Evolutionary conservation across 352 stramenopile genomes (phyloP).

Genomic region (Phytopythium cucurbitacearum): DNA sequence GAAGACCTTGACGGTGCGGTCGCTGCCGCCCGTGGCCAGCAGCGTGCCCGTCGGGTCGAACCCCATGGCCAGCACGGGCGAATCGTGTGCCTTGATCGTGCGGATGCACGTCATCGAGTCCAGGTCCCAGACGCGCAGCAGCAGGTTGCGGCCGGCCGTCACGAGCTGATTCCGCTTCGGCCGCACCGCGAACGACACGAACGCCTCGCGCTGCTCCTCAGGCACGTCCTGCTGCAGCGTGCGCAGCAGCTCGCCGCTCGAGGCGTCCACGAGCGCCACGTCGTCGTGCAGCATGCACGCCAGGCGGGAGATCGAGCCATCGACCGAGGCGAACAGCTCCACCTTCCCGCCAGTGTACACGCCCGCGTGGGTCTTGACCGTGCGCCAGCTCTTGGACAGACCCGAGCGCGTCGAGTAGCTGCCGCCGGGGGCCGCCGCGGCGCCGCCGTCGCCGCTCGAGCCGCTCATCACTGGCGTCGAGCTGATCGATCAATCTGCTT

Average conservation of each 20-base stretch:
- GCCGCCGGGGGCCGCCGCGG: slow-evolving; percentile 5
- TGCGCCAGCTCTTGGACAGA: slow-evolving; percentile 78
- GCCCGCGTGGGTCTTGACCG: slow-evolving; percentile 68
- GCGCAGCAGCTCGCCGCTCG: slow-evolving; percentile 65
- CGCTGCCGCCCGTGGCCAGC: slow-evolving; percentile 94
- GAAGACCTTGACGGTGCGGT: slow-evolving; percentile 94
- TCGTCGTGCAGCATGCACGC: slow-evolving; percentile 84
- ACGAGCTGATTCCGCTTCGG: slow-evolving; percentile 76
- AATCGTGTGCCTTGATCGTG: slow-evolving; percentile 75
- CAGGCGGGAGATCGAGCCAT: slow-evolving; percentile 28
- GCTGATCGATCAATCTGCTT: not conserved
- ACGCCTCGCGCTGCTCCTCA: slow-evolving; percentile 79
- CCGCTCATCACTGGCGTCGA: slow-evolving; percentile 11
- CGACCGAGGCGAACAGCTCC: slow-evolving; percentile 35
- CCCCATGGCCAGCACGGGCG: slow-evolving; percentile 80
- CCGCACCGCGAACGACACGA: slow-evolving; percentile 77
- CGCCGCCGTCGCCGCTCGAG: slow-evolving; percentile 5
- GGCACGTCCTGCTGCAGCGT: slow-evolving; percentile 74
- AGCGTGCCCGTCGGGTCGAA: slow-evolving; percentile 91
- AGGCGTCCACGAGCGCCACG: slow-evolving; percentile 68
- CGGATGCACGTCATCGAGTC: slow-evolving; percentile 72
- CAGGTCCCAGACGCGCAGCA: slow-evolving; percentile 84
- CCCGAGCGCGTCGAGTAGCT: slow-evolving; percentile 66
- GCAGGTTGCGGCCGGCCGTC: slow-evolving; percentile 78
- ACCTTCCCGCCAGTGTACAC: slow-evolving; percentile 85